These are phyloP conservation scores for Cerrena zonata DNA, from an alignment of 1,284 basidiomycete genomes.

Conservation along the genomic window DNA sequence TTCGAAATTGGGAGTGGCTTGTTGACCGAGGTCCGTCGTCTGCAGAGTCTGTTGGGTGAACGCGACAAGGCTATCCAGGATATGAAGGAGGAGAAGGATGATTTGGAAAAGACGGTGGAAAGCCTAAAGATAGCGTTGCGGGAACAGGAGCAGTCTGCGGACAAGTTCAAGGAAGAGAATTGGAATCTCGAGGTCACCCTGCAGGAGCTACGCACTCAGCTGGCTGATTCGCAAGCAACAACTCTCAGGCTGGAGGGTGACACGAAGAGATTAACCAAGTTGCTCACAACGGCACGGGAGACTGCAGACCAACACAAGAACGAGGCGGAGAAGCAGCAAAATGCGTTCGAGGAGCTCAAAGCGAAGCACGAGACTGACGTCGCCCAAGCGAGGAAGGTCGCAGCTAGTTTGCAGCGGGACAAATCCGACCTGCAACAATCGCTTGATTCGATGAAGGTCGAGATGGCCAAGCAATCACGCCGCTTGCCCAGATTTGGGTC, in stretches of 20 bases:
- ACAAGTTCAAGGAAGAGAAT: conserved; percentile 94
- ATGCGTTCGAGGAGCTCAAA: conserved; percentile 69
- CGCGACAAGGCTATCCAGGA: conserved; percentile 84
- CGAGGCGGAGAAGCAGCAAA: conserved; percentile 73
- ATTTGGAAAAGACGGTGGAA: conserved; percentile 72
- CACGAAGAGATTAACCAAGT: conserved; percentile 73
- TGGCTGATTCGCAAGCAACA: conserved; percentile 62
- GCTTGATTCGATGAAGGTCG: conserved; percentile 69
- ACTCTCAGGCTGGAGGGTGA: conserved; percentile 76
- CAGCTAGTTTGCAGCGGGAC: conserved; percentile 84
- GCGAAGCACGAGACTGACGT: conserved; percentile 90
- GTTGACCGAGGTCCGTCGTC: conserved; percentile 79
- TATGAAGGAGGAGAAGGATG: conserved; percentile 82
- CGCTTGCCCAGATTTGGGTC: conserved; percentile 61
- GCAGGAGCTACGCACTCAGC: conserved; percentile 78
- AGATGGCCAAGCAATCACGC: conserved; percentile 56
- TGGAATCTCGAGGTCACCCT: conserved; percentile 95
- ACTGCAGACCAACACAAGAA: conserved; percentile 80
- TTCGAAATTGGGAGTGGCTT: conserved; percentile 92
- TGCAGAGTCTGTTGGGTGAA: conserved; percentile 82
- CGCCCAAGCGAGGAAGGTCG: conserved; percentile 81
- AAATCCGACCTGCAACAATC: conserved; percentile 84
- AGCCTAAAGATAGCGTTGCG: conserved; percentile 63
- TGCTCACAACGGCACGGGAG: conserved; percentile 72
- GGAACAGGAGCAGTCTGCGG: conserved; percentile 63